Evolutionary conservation across 2,329 filamentous ascomycete genomes (phyloP), one percentile per base, ranked within the genome.

Genomic region (Talaromyces sp.): DNA sequence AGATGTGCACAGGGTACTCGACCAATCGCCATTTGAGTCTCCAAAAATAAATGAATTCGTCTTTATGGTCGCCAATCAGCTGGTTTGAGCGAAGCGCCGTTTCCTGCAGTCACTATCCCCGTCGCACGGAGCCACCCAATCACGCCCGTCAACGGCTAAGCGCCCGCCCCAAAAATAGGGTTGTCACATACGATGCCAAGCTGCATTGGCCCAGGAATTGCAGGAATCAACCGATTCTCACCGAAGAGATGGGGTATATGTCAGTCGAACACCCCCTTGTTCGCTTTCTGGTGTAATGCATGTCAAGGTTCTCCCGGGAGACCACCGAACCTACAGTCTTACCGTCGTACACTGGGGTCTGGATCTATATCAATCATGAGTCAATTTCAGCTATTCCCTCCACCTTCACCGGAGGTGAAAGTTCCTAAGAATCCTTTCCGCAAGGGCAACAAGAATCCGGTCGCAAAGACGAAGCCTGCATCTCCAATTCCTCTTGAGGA

Each of bases 381-480:
- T 49, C 70, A 74, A 51, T 76, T 76, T 44, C 73, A 75, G 49
- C 64, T 76, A 43, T 75, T 75, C 39, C 74, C 73, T 16, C 59
- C 70, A n/a, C 65, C 68, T 45, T 65, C 71, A 10, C 61, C 65
- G 10, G 65, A 66, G 56, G 53, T 56, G 41, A 64, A 65, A 51
- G 60, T 49, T 19, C 56, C 60, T 19, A 71, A 67, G 49, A 72
- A 75, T 45, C 68, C 70, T 1, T 72, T 73, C 54, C 66, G 67
- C 33, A 68, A 61, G 51, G 60, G 54, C 3, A 54, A 60, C 20
- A 65, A 59, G 49, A 69, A 64, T 33, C 58, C 59, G 17, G 53
- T 58, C 2, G 27, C 54, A 13, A 64, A 61, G 22, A 55, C 58
- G 17, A 59, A 67, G 19, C 57, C 62, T 2, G 50, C 54, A 4